These are phyloP conservation scores for Ambrosia artemisiifolia DNA, from an alignment of 129 eudicot genomes.

Conservation along the genomic window DNA sequence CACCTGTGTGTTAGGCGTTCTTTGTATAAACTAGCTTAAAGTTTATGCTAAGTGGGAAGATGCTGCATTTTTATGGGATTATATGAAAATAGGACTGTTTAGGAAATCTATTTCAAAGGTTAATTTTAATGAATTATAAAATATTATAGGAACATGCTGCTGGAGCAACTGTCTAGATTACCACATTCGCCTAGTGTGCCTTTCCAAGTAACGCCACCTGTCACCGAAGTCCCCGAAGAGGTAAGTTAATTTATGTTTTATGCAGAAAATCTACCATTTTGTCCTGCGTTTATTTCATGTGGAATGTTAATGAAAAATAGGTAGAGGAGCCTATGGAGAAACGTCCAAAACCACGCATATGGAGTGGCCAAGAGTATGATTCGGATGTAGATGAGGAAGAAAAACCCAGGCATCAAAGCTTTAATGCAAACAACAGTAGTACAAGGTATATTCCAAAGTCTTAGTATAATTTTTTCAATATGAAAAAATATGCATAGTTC, in stretches of 20 bases:
- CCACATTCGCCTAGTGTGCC: conserved; percentile 88
- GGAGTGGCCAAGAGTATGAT: conserved; percentile 75
- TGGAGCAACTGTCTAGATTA: conserved; percentile 73
- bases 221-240: conserved; percentile 76
- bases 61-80: neutral
- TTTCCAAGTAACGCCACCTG: conserved; percentile 72
- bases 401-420: conserved; percentile 39
- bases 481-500: neutral
- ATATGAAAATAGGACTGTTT: neutral
- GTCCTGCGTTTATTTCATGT: neutral
- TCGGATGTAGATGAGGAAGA: conserved; percentile 67
- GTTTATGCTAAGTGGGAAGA: neutral
- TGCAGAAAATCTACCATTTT: neutral
- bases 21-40: neutral
- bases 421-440: conserved; percentile 22
- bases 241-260: conserved; percentile 21
- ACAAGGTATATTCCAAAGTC: conserved; percentile 20
- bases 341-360: conserved; percentile 72
- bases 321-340: conserved; percentile 63
- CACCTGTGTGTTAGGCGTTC: too few species aligned
- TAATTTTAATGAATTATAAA: neutral
- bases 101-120: neutral
- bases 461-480: neutral
- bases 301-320: conserved; percentile 21
- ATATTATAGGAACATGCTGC: conserved; percentile 66